Evolutionary conservation across 2,329 filamentous ascomycete genomes (phyloP).

Genomic region (Hirsutella rhossiliensis): DNA sequence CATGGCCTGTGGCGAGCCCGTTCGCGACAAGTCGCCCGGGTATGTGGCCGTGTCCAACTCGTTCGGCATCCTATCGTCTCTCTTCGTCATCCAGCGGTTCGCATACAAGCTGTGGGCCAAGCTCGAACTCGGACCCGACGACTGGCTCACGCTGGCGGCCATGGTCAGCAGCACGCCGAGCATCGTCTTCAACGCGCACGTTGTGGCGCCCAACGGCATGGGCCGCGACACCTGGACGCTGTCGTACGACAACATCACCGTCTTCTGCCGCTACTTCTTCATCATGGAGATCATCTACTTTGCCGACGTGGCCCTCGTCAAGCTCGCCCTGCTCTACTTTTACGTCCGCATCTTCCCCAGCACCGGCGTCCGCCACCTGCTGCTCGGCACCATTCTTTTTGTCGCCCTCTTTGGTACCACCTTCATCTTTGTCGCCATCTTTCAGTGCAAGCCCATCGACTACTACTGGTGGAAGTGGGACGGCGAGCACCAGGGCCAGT

Average conservation of each 20-base stretch:
- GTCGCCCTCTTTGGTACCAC: conserved; percentile 24
- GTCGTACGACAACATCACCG: conserved; percentile 24
- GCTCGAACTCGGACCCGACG: conserved; percentile 23
- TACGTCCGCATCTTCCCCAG: conserved; percentile 42
- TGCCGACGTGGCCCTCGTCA: conserved; percentile 29
- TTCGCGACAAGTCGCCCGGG: conserved; percentile 18
- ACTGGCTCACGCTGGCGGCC: conserved; percentile 20
- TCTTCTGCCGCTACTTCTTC: conserved; percentile 31
- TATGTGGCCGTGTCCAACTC: conserved; percentile 20
- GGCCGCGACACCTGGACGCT: conserved; percentile 41
- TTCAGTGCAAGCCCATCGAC: conserved; percentile 38
- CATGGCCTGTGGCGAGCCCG: conserved; percentile 7
- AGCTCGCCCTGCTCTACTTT: conserved; percentile 40
- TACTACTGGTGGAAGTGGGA: conserved; percentile 44
- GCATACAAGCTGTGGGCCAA: conserved; percentile 20
- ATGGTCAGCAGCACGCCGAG: conserved; percentile 15
- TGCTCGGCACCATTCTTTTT: conserved; percentile 30
- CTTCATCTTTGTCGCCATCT: conserved; percentile 30
- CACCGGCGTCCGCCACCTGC: conserved; percentile 21
- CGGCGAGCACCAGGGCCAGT: conserved; percentile 30
- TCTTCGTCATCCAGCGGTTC: conserved; percentile 30
- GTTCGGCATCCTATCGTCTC: conserved; percentile 21
- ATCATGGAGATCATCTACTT: conserved; percentile 33
- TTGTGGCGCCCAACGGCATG: conserved; percentile 26
- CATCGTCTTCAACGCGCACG: conserved; percentile 18